Base-by-base conservation (phyloP, 306 rosid species). In the Vachellia pachyceras region DNA sequence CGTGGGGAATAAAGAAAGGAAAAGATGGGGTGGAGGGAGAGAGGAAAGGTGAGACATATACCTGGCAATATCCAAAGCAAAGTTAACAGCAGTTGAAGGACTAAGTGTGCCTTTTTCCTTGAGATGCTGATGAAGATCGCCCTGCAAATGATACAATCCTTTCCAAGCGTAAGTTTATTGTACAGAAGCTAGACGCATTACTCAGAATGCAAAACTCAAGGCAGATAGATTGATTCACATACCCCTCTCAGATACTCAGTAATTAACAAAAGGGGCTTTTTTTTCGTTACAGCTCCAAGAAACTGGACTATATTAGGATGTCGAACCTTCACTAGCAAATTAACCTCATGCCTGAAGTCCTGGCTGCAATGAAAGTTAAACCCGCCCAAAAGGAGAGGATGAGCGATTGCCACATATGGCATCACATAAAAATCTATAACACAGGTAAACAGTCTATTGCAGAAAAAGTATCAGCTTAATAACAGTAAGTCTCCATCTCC, bases 281-380 rank as follows among this genome's bases (percentile, higher is more conserved):
- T 92, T 46, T 96, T 98, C 0, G 99, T 96, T 81, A 96, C 99
- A 84, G 99, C 99, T 86, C 99, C 99, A 83, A 96, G 99, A 84
- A 96, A 96, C 86, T 96, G 99, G 79, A 96, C 99, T 68, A 96
- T 89, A 80, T 96, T 96, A 42, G 99, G 99, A 75, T 96, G 99
- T 74, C 98, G 98, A 85, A 96, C 94, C 94, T 96, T 96, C 93
- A 96, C 98, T 45, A 96, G 88, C 90, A 96, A 88, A 82, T 84
- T 91, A 80, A 96, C 99, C 86, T 96, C 99, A 75, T 96, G 99
- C 80, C 98, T 86, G 76, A 96, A 96, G 86, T 96, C 99, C 87
- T 95, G 97, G 84, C 98, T 94, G 91, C 69, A 75, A 64, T 37
- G 77, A 63, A 70, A 80, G 37, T 46, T 58, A 63, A 61, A 66